These are phyloP conservation scores for Hymenoscyphus salicellus DNA, from an alignment of 2,329 filamentous ascomycete species.

Conservation along the genomic window DNA sequence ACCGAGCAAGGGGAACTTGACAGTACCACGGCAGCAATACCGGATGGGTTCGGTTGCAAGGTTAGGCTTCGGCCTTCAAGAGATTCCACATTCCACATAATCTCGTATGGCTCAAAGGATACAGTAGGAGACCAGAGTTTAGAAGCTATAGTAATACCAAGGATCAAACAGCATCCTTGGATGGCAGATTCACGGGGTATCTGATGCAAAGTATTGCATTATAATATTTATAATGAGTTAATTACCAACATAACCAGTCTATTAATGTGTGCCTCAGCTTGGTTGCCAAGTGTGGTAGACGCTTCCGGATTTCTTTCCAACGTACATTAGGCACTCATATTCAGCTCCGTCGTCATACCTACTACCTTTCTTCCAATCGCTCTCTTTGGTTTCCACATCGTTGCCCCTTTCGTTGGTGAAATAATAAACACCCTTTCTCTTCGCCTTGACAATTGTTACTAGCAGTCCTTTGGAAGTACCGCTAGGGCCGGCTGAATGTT, in stretches of 20 bases:
- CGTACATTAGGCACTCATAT: too few relatives aligned
- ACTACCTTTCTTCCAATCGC: too few relatives aligned
- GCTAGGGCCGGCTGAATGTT: slow-evolving; percentile 3
- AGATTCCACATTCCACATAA: neutral
- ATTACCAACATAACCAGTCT: too few relatives aligned
- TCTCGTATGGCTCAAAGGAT: neutral
- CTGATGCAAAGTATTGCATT: neutral
- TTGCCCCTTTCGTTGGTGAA: slow-evolving; percentile 7
- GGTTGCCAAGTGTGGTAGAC: too few relatives aligned
- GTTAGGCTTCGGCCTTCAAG: neutral
- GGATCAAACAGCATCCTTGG: neutral
- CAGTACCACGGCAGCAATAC: neutral
- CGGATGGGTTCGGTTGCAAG: neutral
- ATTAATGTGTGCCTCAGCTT: too few relatives aligned
- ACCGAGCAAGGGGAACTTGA: too few relatives aligned
- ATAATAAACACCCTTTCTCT: slow-evolving; percentile 11
- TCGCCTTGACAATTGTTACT: neutral
- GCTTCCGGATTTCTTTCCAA: too few relatives aligned
- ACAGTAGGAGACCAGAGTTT: neutral
- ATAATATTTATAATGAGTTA: too few relatives aligned
- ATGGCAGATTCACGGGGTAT: neutral
- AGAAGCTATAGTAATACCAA: neutral
- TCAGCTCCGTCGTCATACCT: too few relatives aligned
- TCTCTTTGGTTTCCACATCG: neutral
- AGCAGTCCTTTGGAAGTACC: neutral